phyloP scores from a whole-genome alignment of 2,329 filamentous ascomycete genomes.

The Fusarium sp. region DNA sequence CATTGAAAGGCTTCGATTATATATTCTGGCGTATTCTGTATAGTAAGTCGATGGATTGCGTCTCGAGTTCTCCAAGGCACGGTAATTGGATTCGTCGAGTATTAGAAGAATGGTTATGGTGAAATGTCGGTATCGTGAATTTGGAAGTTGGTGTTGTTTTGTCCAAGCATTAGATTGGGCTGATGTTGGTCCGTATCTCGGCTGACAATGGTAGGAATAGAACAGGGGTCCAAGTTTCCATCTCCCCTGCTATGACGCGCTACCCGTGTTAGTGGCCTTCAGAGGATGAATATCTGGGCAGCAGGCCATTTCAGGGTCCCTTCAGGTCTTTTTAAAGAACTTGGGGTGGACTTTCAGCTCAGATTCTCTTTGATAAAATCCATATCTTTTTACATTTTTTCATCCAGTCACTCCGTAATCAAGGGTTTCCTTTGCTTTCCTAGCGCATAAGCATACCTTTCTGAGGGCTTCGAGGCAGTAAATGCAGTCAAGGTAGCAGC shows the following conservation, averaged over 20 bases:
- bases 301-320: conserved; percentile 11
- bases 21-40: neutral
- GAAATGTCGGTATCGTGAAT: conserved; percentile 19
- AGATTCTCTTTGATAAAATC: neutral
- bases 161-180: conserved; percentile 15
- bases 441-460: neutral
- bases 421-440: neutral
- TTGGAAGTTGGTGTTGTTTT: conserved; percentile 18
- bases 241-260: conserved; percentile 28
- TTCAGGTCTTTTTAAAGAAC: neutral
- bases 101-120: neutral
- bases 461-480: neutral
- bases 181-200: conserved; percentile 21
- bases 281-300: conserved; percentile 19
- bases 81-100: neutral
- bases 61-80: neutral
- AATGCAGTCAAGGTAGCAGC: neutral
- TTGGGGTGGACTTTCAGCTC: neutral
- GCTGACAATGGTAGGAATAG: conserved; percentile 7
- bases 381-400: neutral
- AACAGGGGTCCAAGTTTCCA: conserved; percentile 30
- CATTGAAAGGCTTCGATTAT: conserved; percentile 27
- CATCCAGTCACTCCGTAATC: neutral
- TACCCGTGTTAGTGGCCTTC: conserved; percentile 14
- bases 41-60: neutral